phyloP scores from a whole-genome alignment of 2,329 filamentous ascomycete genomes.

The Penicillium sp. region DNA sequence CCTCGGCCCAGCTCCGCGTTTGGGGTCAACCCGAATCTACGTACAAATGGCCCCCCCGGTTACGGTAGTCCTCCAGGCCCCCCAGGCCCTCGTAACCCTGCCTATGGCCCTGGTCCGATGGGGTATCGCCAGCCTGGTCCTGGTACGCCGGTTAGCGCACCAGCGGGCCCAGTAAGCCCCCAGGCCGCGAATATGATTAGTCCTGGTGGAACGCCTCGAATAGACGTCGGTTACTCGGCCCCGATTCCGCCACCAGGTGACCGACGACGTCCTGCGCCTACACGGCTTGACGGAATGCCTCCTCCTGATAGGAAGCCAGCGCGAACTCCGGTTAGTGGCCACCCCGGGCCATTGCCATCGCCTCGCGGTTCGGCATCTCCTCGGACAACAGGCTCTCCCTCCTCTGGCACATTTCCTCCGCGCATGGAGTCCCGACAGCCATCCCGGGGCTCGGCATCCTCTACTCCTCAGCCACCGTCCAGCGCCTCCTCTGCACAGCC shows the following conservation, averaged over 20 bases:
- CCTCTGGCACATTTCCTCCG: conserved; percentile 30
- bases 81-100: conserved; percentile 29
- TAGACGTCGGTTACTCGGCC: conserved; percentile 51
- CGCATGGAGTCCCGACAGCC: conserved; percentile 34
- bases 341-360: conserved; percentile 22
- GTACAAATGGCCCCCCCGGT: conserved; percentile 36
- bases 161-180: conserved; percentile 32
- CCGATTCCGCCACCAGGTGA: conserved; percentile 42
- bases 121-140: conserved; percentile 36
- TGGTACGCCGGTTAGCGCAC: conserved; percentile 30
- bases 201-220: conserved; percentile 34
- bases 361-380: conserved; percentile 23
- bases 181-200: conserved; percentile 24
- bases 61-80: conserved; percentile 26
- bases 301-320: conserved; percentile 33
- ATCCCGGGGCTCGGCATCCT: conserved; percentile 38
- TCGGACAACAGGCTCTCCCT: conserved; percentile 29
- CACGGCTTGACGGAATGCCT: conserved; percentile 27
- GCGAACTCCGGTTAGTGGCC: conserved; percentile 31
- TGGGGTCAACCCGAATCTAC: conserved; percentile 50
- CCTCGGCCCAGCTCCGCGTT: conserved; percentile 48
- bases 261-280: conserved; percentile 32
- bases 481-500: conserved; percentile 27
- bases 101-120: conserved; percentile 34
- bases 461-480: conserved; percentile 39